Conservation (phyloP, 352 stramenopile species). For the Globisporangium nagaii region DNA sequence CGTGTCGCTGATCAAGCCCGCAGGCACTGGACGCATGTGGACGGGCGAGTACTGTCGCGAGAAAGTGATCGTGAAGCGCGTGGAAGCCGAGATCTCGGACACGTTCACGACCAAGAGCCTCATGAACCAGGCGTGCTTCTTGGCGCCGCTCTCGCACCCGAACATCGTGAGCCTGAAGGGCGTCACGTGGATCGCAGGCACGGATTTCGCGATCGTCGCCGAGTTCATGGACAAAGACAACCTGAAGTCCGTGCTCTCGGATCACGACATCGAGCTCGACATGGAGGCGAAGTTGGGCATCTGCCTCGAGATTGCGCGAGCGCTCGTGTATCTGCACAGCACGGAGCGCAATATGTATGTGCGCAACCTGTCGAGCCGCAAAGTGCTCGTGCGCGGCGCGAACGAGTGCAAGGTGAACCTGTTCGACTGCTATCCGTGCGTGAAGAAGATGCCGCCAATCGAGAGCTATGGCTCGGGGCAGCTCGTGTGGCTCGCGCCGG, state of each 20-base stretch:
- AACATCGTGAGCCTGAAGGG: constrained; percentile 65
- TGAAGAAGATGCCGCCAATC: constrained; percentile 17
- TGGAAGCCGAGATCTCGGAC: constrained; percentile 60
- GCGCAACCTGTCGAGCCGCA: constrained; percentile 43
- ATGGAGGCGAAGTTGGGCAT: constrained; percentile 54
- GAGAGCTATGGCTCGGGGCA: constrained; percentile 43
- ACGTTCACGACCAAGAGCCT: constrained; percentile 54
- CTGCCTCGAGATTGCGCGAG: constrained; percentile 57
- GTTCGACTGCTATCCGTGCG: constrained; percentile 44
- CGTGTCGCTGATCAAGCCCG: constrained; percentile 45
- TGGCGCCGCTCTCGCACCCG: constrained; percentile 48
- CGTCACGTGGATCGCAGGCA: constrained; percentile 65
- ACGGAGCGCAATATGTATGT: constrained; percentile 39
- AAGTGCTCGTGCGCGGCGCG: constrained; percentile 49
- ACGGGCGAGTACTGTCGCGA: constrained; percentile 44
- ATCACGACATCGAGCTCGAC: constrained; percentile 47
- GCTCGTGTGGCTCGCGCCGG: constrained; percentile 43
- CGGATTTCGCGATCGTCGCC: constrained; percentile 68
- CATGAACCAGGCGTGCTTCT: constrained; percentile 42
- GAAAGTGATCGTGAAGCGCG: constrained; percentile 69
- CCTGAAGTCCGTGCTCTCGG: constrained; percentile 48
- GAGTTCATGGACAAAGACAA: constrained; percentile 78
- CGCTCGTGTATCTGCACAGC: constrained; percentile 58
- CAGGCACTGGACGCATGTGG: constrained; percentile 46
- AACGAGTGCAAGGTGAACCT: constrained; percentile 52